phyloP scores from a whole-genome alignment of 805 yeast genomes.

The Monosporozyma unispora region DNA sequence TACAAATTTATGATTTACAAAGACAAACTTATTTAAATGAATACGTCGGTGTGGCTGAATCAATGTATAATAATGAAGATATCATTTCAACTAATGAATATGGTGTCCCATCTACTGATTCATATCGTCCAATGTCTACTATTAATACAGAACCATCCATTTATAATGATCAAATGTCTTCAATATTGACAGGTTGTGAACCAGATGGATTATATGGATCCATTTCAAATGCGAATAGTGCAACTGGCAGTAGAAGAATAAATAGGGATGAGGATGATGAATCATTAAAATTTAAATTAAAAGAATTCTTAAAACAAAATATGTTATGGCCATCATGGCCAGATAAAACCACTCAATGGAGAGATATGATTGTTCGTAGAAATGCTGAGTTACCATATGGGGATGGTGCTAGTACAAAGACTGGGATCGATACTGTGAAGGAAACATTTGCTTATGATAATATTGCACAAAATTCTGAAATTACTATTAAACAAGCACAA shows the following conservation, averaged over 20 bases:
- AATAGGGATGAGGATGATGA: not conserved
- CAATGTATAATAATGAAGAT: not conserved
- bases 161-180: not conserved
- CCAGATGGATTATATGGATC: not conserved
- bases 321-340: slow-evolving; percentile 28
- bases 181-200: not conserved
- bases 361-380: not conserved
- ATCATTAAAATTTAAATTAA: slow-evolving; percentile 3
- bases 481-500: slow-evolving; percentile 9
- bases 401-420: not conserved
- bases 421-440: slow-evolving; percentile 5
- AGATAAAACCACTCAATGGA: not conserved
- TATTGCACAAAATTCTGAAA: slow-evolving; percentile 1
- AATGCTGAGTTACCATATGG: not conserved
- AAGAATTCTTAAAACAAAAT: slow-evolving; percentile 11
- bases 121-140: not conserved
- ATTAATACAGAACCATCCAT: not conserved
- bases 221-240: not conserved
- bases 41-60: not conserved
- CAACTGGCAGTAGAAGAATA: not conserved
- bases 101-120: not conserved
- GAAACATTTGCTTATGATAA: slow-evolving; percentile 11
- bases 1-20: slow-evolving; percentile 13
- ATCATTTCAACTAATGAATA: not conserved
- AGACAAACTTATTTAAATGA: not conserved